A percentile compares a stretch with the other conserved stretches of the same genome.
These are phyloP conservation scores for Talaromyces amestolkiae DNA, from an alignment of 2,329 filamentous ascomycete genomes.

Conservation along the genomic window DNA sequence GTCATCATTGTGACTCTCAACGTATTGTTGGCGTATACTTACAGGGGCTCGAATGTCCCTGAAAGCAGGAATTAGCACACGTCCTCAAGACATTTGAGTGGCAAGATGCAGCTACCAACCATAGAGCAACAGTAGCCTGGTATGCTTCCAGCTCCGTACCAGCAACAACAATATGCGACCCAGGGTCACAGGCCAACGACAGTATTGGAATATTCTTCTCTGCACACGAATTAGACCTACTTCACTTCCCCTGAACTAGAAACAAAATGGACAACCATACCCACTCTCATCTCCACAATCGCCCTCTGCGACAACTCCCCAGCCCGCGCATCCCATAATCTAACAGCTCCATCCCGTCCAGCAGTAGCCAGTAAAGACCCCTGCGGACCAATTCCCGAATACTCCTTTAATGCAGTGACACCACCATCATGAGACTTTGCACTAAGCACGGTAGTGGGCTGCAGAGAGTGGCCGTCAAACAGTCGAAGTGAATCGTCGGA, in stretches of 20 bases:
- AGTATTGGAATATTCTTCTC: slow-evolving; percentile 53
- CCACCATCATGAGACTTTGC: slow-evolving; percentile 36
- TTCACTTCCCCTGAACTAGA: not conserved
- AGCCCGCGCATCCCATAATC: slow-evolving; percentile 41
- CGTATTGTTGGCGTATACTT: slow-evolving; percentile 38
- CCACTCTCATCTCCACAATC: slow-evolving; percentile 35
- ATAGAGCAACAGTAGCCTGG: slow-evolving; percentile 44
- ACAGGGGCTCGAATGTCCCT: slow-evolving; percentile 46
- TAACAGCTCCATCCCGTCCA: slow-evolving; percentile 43
- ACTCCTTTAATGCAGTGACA: slow-evolving; percentile 39
- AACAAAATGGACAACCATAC: slow-evolving; percentile 23
- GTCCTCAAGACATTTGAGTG: not conserved
- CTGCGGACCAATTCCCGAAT: slow-evolving; percentile 24
- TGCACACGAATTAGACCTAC: slow-evolving; percentile 24
- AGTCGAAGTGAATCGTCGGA: slow-evolving; percentile 47
- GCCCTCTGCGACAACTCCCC: slow-evolving; percentile 27
- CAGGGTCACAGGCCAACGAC: slow-evolving; percentile 50
- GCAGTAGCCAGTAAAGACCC: slow-evolving; percentile 34
- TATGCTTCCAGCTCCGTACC: slow-evolving; percentile 54
- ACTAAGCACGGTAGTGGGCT: slow-evolving; percentile 30
- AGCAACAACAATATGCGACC: slow-evolving; percentile 51
- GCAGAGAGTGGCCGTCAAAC: slow-evolving; percentile 38
- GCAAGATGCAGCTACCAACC: slow-evolving; percentile 34
- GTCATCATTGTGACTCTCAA: slow-evolving; percentile 56
- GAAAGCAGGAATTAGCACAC: slow-evolving; percentile 26